Evolutionary conservation across 2,329 filamentous ascomycete species (phyloP).

Genomic region (Magnaporthiopsis rhizophila): DNA sequence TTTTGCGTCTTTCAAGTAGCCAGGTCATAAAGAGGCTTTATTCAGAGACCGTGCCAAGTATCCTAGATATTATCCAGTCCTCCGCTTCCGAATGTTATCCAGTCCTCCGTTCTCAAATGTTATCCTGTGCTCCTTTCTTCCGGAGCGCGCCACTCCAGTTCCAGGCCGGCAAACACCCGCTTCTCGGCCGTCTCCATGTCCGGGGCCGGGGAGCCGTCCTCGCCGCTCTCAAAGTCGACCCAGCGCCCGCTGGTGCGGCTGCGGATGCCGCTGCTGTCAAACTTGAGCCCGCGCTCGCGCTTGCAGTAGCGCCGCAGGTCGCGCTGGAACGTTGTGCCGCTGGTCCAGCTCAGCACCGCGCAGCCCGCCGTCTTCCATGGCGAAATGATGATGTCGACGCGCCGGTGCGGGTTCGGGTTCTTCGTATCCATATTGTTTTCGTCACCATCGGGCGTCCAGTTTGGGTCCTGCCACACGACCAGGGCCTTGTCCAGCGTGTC

Average conservation of each 20-base stretch:
- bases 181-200: slow-evolving; percentile 68
- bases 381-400: slow-evolving; percentile 86
- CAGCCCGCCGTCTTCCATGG: slow-evolving; percentile 87
- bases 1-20: no score
- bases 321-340: slow-evolving; percentile 82
- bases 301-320: slow-evolving; percentile 78
- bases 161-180: slow-evolving; percentile 71
- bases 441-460: slow-evolving; percentile 22
- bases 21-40: no score
- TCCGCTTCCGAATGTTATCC: no score
- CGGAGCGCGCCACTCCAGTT: slow-evolving; percentile 58
- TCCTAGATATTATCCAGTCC: no score
- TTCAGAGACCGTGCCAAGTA: no score
- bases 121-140: slow-evolving; percentile 61
- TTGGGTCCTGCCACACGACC: slow-evolving; percentile 77
- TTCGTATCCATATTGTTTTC: slow-evolving; percentile 26
- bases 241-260: slow-evolving; percentile 55
- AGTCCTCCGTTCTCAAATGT: slow-evolving; percentile 10
- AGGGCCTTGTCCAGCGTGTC: slow-evolving; percentile 87
- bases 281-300: slow-evolving; percentile 66
- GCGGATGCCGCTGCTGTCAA: slow-evolving; percentile 82
- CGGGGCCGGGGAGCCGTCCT: slow-evolving; percentile 37
- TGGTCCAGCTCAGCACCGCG: slow-evolving; percentile 80
- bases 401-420: slow-evolving; percentile 68
- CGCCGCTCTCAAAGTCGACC: slow-evolving; percentile 61